A percentile compares a stretch with the other conserved stretches of the same genome.
Conservation (phyloP, 1,284 basidiomycete species). For the Cryptococcus hybrid region DNA sequence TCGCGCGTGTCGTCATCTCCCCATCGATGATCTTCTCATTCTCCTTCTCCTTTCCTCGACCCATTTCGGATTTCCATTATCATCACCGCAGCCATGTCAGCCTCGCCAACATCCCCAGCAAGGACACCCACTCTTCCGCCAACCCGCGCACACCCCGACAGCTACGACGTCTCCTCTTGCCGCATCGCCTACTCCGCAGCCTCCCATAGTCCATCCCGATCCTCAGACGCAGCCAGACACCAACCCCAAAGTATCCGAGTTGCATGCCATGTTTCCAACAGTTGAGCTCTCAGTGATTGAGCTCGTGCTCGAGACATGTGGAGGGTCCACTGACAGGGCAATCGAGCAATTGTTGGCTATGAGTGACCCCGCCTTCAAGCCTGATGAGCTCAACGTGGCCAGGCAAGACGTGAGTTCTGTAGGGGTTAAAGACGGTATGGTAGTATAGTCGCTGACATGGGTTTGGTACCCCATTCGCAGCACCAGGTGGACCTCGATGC, state of each 20-base stretch:
- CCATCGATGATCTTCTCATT: too few species aligned
- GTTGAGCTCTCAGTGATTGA: slow-evolving; percentile 45
- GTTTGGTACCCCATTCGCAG: slow-evolving; percentile 9
- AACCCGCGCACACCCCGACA: background rate
- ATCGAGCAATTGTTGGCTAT: slow-evolving; percentile 47
- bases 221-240: background rate
- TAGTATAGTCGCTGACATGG: background rate
- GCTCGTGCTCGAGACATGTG: slow-evolving; percentile 43
- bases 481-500: slow-evolving; percentile 47
- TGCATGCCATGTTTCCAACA: slow-evolving; percentile 43
- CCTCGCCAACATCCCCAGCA: background rate
- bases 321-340: slow-evolving; percentile 42
- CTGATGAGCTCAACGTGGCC: slow-evolving; percentile 29
- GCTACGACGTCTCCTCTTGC: background rate
- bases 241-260: slow-evolving; percentile 38
- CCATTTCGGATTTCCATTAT: too few species aligned
- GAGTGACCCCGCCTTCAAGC: slow-evolving; percentile 49
- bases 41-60: too few species aligned
- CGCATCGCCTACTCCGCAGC: background rate
- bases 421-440: background rate
- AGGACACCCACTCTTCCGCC: background rate
- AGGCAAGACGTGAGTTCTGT: slow-evolving; percentile 29
- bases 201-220: too few species aligned
- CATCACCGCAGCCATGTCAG: background rate
- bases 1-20: too few species aligned